These are phyloP conservation scores for Penicillium dipodomyicola DNA, from an alignment of 495 filamentous ascomycete species.

Conservation along the genomic window DNA sequence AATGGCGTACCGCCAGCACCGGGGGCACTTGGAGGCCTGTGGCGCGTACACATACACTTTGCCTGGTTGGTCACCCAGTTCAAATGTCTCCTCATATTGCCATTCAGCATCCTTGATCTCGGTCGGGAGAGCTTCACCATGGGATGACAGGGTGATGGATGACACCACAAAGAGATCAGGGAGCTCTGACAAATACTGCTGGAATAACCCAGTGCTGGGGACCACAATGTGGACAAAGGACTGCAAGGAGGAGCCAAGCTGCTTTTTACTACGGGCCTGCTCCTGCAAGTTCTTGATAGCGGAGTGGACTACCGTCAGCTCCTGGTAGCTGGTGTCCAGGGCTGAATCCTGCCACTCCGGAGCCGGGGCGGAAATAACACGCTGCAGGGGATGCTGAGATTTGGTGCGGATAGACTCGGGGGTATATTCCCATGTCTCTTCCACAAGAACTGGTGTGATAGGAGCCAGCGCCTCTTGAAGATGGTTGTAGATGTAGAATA, in stretches of 20 bases:
- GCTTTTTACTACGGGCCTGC: slow-evolving; percentile 58
- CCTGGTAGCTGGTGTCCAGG: slow-evolving; percentile 54
- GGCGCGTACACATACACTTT: slow-evolving; percentile 66
- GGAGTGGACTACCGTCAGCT: slow-evolving; percentile 52
- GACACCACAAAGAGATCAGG: slow-evolving; percentile 77
- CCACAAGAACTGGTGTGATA: slow-evolving; percentile 77
- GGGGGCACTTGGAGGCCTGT: slow-evolving; percentile 66
- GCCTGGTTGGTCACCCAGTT: slow-evolving; percentile 45
- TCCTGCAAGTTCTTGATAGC: slow-evolving; percentile 73
- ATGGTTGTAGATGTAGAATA: slow-evolving; percentile 66
- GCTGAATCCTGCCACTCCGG: slow-evolving; percentile 38
- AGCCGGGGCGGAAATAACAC: slow-evolving; percentile 29
- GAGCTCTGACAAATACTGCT: slow-evolving; percentile 60
- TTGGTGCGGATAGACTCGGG: slow-evolving; percentile 60
- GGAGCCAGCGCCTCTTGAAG: slow-evolving; percentile 76
- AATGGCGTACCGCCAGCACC: slow-evolving; percentile 82
- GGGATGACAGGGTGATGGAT: slow-evolving; percentile 51
- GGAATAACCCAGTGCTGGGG: slow-evolving; percentile 39
- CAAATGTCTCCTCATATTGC: slow-evolving; percentile 55
- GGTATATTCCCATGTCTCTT: slow-evolving; percentile 81
- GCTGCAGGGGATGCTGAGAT: slow-evolving; percentile 43
- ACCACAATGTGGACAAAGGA: slow-evolving; percentile 58
- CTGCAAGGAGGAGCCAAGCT: slow-evolving; percentile 71
- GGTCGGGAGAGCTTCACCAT: slow-evolving; percentile 25
- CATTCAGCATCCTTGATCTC: slow-evolving; percentile 44